phyloP scores from a whole-genome alignment of 176 grass and related monocot species.

The bread wheat (Triticum aestivum) region DNA sequence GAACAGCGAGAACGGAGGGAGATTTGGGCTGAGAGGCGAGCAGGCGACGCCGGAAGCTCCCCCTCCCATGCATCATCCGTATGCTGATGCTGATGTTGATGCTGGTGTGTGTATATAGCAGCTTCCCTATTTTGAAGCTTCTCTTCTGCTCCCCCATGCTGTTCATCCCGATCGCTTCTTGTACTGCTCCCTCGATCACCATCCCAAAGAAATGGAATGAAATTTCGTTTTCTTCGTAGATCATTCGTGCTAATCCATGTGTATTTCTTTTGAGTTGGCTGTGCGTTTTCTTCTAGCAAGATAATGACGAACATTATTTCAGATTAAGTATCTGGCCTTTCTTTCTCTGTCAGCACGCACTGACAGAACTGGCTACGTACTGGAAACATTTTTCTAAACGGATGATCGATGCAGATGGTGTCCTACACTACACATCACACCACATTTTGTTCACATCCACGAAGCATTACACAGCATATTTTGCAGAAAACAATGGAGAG shows the following conservation, averaged over 20 bases:
- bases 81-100: not conserved
- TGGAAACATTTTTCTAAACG: too few species aligned
- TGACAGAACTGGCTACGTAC: not conserved
- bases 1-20: not conserved
- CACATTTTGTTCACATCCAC: too few species aligned
- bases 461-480: too few species aligned
- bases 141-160: not conserved
- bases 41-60: not conserved
- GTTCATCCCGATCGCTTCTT: not conserved
- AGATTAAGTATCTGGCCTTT: too few species aligned
- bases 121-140: conserved; percentile 36
- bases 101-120: conserved; percentile 7
- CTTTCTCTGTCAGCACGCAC: not conserved
- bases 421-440: not conserved
- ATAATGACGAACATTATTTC: too few species aligned
- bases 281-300: not conserved
- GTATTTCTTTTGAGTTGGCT: not conserved
- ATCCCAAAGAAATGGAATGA: conserved; percentile 17
- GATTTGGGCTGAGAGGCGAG: conserved; percentile 51
- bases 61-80: conserved; percentile 34
- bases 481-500: too few species aligned
- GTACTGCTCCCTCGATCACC: not conserved
- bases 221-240: not conserved
- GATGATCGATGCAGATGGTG: not conserved
- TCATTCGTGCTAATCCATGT: not conserved